Percentiles rank a stretch among this genome's conserved stretches.
These are phyloP conservation scores for Alternaria brassicicola DNA, from an alignment of 2,329 filamentous ascomycete species.

Conservation along the genomic window DNA sequence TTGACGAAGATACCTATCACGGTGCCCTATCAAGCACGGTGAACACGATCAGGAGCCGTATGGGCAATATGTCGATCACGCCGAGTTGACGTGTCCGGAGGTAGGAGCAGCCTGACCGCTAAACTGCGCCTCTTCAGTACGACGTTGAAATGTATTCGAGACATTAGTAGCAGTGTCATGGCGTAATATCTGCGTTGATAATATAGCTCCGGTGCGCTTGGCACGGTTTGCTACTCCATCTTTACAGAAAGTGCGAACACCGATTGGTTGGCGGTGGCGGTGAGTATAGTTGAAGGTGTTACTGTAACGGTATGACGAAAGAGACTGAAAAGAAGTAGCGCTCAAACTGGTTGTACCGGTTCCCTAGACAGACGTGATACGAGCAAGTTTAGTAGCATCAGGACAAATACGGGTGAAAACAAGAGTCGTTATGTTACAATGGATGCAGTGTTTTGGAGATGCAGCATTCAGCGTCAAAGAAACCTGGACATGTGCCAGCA, in stretches of 20 bases:
- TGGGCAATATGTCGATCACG: constrained; percentile 10
- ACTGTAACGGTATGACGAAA: constrained; percentile 24
- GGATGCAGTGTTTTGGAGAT: not conserved
- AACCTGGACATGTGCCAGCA: not conserved
- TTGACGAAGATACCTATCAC: constrained; percentile 1
- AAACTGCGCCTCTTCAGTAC: constrained; percentile 7
- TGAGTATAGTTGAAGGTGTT: constrained; percentile 16
- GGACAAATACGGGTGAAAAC: not conserved
- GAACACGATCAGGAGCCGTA: not conserved
- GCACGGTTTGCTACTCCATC: constrained; percentile 13
- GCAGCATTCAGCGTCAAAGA: not conserved
- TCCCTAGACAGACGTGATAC: constrained; percentile 4
- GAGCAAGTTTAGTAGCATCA: not conserved
- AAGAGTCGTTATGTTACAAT: not conserved
- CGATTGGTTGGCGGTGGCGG: constrained; percentile 15
- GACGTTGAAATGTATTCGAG: constrained; percentile 4
- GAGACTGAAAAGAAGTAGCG: constrained; percentile 1
- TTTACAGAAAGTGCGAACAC: not conserved
- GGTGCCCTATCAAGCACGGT: constrained; percentile 7
- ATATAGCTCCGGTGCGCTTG: not conserved
- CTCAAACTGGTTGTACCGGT: constrained; percentile 5
- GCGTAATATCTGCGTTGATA: constrained; percentile 8
- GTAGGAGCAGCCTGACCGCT: constrained; percentile 7
- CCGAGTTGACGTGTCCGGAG: constrained; percentile 15
- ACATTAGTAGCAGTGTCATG: constrained; percentile 7